Evolutionary conservation across 441 rosid species (phyloP), one percentile per base, ranked within the genome.

Genomic region (Flueggea neowawraea): DNA sequence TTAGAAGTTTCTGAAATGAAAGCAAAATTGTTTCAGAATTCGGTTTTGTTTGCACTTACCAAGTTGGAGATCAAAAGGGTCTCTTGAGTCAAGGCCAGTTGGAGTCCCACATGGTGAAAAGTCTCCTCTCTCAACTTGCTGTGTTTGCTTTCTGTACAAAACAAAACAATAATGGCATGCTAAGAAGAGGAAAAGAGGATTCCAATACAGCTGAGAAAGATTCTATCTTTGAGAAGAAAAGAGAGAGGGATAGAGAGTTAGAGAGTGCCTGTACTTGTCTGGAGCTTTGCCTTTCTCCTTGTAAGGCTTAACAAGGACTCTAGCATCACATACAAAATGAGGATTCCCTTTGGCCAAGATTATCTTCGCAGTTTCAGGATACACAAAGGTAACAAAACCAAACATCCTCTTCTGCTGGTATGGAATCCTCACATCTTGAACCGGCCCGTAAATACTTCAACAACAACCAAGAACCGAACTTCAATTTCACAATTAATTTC

Each of bases 321-420:
- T 72, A 31, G 90, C 86, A 73, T 88, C 88, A 36, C 95, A 88
- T 43, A 88, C 95, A 65, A 88, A 88, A 70, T 88, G 91, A 61
- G 91, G 95, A 67, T 85, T 88, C 41, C 91, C 95, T 73, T 88
- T 88, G 67, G 85, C 90, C 31, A 88, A 72, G 61, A 88, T 88
- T 45, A 80, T 72, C 82, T 88, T 88, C 67, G 85, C 95, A 1
- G 95, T 88, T 48, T 85, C 95, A 8, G 90, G 73, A 67, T 75
- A 84, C 54, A 85, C 65, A 53, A 88, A 88, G 45, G 90, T 84
- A 45, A 88, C 95, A 74, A 88, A 88, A 31, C 95, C 95, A 70
- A 88, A 88, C 95, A 88, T 88, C 66, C 95, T 80, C 86, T 85
- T 88, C 75, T 85, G 91, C 78, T 88, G 91, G 67, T 82, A 85